These are phyloP conservation scores for Murraya koenigii DNA, from an alignment of 345 rosid genomes.

Conservation along the genomic window DNA sequence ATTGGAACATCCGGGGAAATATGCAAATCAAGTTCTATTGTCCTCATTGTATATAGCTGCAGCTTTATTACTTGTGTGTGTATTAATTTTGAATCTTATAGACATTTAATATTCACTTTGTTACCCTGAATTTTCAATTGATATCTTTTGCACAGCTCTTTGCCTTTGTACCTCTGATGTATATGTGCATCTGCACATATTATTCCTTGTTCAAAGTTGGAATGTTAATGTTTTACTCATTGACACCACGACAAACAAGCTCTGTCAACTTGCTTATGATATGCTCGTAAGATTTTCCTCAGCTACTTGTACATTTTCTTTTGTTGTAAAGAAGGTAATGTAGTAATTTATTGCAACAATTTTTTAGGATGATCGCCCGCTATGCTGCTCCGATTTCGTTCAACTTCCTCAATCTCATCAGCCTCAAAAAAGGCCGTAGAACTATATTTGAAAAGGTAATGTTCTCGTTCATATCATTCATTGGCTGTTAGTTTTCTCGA, in stretches of 20 bases:
- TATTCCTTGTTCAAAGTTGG: constrained; percentile 94
- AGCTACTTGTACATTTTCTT: not conserved
- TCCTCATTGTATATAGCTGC: not conserved
- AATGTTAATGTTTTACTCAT: constrained; percentile 97
- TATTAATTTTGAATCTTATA: not conserved
- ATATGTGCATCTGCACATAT: constrained; percentile 97
- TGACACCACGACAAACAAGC: constrained; percentile 95
- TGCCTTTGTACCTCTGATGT: constrained; percentile 92
- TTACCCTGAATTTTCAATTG: not conserved
- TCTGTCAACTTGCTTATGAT: constrained; percentile 98
- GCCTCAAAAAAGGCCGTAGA: constrained; percentile 38
- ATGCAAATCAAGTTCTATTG: not conserved
- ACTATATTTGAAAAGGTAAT: constrained; percentile 92
- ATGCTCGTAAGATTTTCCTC: constrained; percentile 78
- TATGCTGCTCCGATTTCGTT: constrained; percentile 97
- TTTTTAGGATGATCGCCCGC: constrained; percentile 95
- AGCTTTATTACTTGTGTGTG: not conserved
- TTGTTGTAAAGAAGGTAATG: not conserved
- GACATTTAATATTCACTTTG: not conserved
- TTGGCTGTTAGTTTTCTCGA: not conserved
- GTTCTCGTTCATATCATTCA: constrained; percentile 7
- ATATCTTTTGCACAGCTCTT: constrained; percentile 52
- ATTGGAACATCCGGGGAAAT: not conserved
- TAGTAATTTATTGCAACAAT: constrained; percentile 13
- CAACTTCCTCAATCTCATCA: constrained; percentile 94